A percentile compares a stretch with the other conserved stretches of the same genome.
Evolutionary conservation across 768 basidiomycete genomes (phyloP).

Genomic region (Agrocybe chaxingu): DNA sequence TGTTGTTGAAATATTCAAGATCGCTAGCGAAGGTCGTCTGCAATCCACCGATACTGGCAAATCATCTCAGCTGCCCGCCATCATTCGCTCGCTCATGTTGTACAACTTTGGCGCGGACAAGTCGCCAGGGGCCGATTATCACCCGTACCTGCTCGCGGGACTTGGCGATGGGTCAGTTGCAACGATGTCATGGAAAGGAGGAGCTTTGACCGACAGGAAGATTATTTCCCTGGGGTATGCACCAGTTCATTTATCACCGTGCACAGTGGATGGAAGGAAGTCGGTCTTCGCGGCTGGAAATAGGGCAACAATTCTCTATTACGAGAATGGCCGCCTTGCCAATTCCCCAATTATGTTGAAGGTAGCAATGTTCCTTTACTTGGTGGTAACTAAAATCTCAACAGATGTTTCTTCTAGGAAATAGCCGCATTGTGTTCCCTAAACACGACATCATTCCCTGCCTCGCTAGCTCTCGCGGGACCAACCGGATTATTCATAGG

Average conservation of each 20-base stretch:
- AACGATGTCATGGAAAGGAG: constrained; percentile 46
- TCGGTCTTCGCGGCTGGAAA: constrained; percentile 73
- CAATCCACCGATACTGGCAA: constrained; percentile 21
- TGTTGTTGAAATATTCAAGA: constrained; percentile 51
- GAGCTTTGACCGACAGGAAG: constrained; percentile 47
- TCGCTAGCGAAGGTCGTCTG: constrained; percentile 18
- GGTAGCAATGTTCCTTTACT: constrained; percentile 23
- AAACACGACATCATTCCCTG: constrained; percentile 43
- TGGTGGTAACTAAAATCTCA: neutral
- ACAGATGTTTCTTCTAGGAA: constrained; percentile 31
- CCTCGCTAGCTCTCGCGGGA: constrained; percentile 59
- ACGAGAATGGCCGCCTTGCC: constrained; percentile 59
- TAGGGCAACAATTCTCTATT: constrained; percentile 65
- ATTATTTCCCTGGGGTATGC: constrained; percentile 60
- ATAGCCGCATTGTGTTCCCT: constrained; percentile 50
- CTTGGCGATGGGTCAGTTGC: constrained; percentile 73
- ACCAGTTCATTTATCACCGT: constrained; percentile 61
- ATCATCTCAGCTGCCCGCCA: constrained; percentile 34
- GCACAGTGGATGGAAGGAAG: constrained; percentile 47
- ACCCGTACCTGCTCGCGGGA: constrained; percentile 66
- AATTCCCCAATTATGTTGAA: constrained; percentile 74
- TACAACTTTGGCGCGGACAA: constrained; percentile 55
- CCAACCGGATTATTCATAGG: constrained; percentile 61
- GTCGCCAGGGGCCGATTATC: constrained; percentile 30
- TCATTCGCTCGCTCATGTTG: constrained; percentile 46